Evolutionary conservation across 2,329 filamentous ascomycete genomes (phyloP), one percentile per base, ranked within the genome.

Genomic region (Aspergillus alliaceus): DNA sequence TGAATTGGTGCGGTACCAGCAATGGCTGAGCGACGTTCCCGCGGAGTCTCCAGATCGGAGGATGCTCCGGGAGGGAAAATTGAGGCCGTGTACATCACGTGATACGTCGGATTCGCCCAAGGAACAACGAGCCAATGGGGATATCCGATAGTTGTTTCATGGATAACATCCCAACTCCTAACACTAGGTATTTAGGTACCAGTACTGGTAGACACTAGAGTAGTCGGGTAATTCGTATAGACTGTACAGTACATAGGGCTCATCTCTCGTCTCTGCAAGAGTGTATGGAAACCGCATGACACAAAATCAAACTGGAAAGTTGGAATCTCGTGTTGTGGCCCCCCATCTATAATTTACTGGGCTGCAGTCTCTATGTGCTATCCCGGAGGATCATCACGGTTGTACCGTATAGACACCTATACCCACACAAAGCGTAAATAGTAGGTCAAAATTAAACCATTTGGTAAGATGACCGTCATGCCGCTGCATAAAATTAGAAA

Each of bases 1-100:
- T 75, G 68, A 60, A 57, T 39, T n/a, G 61, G 57, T 56, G 65
- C 64, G 62, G 66, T 64, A 51, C 59, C 65, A 66, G 68, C 68
- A 70, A 70, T 72, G 67, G 67, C 66, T 65, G 59, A 58, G 59
- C n/a, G 47, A 56, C 40, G 50, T 56, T 58, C 20, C 54, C 35
- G 48, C 46, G 24, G 48, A 54, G 53, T 54, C 25, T 32, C 48
- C 29, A 22, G 47, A 32, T 31, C 54, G 48, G 9, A 20, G 46
- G 44, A 35, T 35, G 44, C 35, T 51, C 51, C 18, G 37, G 37
- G 57, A 56, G 56, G 65, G 64, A 64, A 67, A 64, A 65, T 66
- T 69, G 59, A 59, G 60, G 56, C 52, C 60, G 53, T 59, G 34
- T 29, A 2, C 8, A 24, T 57, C 63, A 65, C 63, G 63, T 65